Evolutionary conservation across 2,329 filamentous ascomycete species (phyloP).

Genomic region (Pestalotiopsis sp.): DNA sequence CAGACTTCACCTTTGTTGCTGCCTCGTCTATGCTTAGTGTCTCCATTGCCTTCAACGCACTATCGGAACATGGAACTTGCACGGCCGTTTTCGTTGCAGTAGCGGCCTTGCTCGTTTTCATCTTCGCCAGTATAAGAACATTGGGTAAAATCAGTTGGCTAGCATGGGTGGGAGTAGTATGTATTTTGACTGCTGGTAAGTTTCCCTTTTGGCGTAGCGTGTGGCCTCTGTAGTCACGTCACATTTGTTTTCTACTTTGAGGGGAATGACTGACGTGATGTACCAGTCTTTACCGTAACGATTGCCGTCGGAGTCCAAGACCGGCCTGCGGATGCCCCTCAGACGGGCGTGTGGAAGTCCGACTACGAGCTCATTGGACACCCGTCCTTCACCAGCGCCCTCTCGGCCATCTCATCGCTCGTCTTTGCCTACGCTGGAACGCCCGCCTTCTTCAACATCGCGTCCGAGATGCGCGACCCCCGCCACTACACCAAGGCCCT

Average conservation of each 20-base stretch:
- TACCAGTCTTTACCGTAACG: not conserved
- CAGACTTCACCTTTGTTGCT: not conserved
- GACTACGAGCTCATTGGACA: not conserved
- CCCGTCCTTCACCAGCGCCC: not conserved
- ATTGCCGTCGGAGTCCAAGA: not conserved
- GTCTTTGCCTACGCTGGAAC: not conserved
- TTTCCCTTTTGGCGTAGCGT: not conserved
- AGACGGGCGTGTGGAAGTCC: not conserved
- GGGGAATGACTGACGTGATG: not conserved
- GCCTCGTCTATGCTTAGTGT: constrained; percentile 1
- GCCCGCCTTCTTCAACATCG: not conserved
- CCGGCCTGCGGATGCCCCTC: not conserved
- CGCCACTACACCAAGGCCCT: not conserved
- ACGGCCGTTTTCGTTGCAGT: not conserved
- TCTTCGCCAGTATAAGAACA: not conserved
- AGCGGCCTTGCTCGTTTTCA: not conserved
- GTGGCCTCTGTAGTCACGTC: too few relatives aligned
- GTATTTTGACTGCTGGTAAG: not conserved
- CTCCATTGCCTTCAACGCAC: constrained; percentile 2
- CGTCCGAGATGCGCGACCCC: constrained; percentile 3
- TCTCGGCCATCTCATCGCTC: not conserved
- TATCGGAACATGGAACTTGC: constrained; percentile 2
- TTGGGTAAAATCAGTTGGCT: constrained; percentile 7
- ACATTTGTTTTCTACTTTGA: too few relatives aligned
- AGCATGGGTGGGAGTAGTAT: not conserved